phyloP scores from a whole-genome alignment of 495 filamentous ascomycete species.

The Neohortaea acidophila region DNA sequence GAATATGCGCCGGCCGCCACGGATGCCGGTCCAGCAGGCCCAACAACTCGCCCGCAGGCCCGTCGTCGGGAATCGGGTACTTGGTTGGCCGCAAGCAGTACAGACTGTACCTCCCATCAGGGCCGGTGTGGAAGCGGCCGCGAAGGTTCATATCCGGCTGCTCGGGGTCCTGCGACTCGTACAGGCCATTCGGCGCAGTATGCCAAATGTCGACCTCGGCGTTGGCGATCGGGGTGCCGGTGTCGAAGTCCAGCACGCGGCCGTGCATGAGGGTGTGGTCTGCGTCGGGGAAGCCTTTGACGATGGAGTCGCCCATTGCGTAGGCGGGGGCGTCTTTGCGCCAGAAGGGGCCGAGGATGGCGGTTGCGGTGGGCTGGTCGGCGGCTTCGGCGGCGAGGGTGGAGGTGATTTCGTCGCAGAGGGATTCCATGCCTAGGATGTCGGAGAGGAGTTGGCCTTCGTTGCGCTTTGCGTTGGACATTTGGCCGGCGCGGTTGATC shows the following conservation, averaged over 20 bases:
- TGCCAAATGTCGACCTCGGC: constrained; percentile 66
- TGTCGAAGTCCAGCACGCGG: constrained; percentile 39
- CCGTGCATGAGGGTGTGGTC: constrained; percentile 50
- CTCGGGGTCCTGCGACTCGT: constrained; percentile 60
- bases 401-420: constrained; percentile 67
- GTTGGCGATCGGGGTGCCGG: constrained; percentile 42
- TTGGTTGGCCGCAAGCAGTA: constrained; percentile 52
- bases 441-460: constrained; percentile 60
- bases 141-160: constrained; percentile 62
- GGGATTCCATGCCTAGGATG: constrained; percentile 55
- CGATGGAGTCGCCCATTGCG: constrained; percentile 48
- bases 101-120: constrained; percentile 48
- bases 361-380: constrained; percentile 47
- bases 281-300: constrained; percentile 33
- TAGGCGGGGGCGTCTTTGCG: constrained; percentile 49
- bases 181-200: constrained; percentile 59
- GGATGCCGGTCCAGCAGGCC: constrained; percentile 54
- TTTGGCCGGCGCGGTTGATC: constrained; percentile 58
- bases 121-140: constrained; percentile 53
- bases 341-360: constrained; percentile 68
- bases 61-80: constrained; percentile 60
- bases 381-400: constrained; percentile 38
- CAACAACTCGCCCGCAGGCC: constrained; percentile 38
- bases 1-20: constrained; percentile 73
- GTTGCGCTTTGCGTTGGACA: constrained; percentile 56